A percentile compares a stretch with the other conserved stretches of the same genome.
Evolutionary conservation across 2,329 filamentous ascomycete genomes (phyloP).

Genomic region (Aspergillus pseudoviridinutans): DNA sequence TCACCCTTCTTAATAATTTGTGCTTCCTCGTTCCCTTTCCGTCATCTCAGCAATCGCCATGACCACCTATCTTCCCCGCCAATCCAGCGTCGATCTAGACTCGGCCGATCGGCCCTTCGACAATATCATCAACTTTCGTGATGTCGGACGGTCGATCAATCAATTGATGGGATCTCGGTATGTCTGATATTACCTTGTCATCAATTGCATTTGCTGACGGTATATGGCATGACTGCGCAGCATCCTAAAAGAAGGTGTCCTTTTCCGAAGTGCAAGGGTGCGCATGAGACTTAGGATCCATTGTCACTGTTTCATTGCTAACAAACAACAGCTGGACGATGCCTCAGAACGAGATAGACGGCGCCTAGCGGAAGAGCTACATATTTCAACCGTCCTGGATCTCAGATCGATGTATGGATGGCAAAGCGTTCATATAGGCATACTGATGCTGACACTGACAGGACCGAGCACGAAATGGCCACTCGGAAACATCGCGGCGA

Average conservation of each 20-base stretch:
- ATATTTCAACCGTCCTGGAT: conserved; percentile 71
- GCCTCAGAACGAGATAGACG: conserved; percentile 63
- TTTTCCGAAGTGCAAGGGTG: conserved; percentile 66
- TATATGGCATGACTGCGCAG: conserved; percentile 17
- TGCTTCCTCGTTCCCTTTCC: not conserved
- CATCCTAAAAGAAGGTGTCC: conserved; percentile 56
- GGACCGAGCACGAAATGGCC: conserved; percentile 69
- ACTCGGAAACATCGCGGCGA: conserved; percentile 56
- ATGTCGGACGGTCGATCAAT: conserved; percentile 68
- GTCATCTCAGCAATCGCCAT: not conserved
- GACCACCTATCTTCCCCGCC: conserved; percentile 15
- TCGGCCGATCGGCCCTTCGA: conserved; percentile 44
- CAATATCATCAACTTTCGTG: conserved; percentile 70
- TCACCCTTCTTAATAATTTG: not conserved
- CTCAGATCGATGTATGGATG: conserved; percentile 64
- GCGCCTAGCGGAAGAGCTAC: conserved; percentile 56
- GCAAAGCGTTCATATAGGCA: not conserved
- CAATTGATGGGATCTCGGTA: conserved; percentile 54
- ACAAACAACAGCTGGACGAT: conserved; percentile 53
- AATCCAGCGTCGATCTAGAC: conserved; percentile 30
- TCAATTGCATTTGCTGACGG: conserved; percentile 1
- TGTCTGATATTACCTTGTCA: conserved; percentile 9
- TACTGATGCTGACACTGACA: conserved; percentile 26
- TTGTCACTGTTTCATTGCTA: not conserved
- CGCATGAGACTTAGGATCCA: conserved; percentile 28